Evolutionary conservation across 768 basidiomycete species (phyloP).

Genomic region (Pleurotus tuoliensis): DNA sequence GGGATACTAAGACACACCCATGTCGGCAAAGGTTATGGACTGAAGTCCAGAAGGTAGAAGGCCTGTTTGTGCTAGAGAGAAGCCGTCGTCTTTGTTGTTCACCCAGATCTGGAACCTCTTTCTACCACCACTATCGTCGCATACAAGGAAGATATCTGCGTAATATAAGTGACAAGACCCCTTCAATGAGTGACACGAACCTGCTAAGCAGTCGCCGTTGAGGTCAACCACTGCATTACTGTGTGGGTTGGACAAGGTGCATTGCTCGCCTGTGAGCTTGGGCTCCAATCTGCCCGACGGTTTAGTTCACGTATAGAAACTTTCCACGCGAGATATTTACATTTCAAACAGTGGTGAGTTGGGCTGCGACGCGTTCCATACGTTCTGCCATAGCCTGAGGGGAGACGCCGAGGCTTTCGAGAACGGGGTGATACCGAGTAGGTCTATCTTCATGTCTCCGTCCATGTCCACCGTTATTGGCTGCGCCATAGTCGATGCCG

Average conservation of each 20-base stretch:
- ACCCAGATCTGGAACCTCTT: slow-evolving; percentile 89
- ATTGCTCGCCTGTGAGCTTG: slow-evolving; percentile 59
- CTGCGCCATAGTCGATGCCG: slow-evolving; percentile 67
- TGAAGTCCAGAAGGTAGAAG: slow-evolving; percentile 73
- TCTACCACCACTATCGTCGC: slow-evolving; percentile 54
- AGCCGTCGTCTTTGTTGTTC: slow-evolving; percentile 77
- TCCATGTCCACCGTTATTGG: slow-evolving; percentile 85
- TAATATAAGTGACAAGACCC: neutral
- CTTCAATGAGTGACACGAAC: slow-evolving; percentile 31
- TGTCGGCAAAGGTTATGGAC: slow-evolving; percentile 83
- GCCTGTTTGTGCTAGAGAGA: slow-evolving; percentile 62
- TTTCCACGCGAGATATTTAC: slow-evolving; percentile 31
- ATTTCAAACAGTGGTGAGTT: slow-evolving; percentile 57
- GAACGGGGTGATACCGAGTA: slow-evolving; percentile 63
- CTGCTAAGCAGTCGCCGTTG: slow-evolving; percentile 93
- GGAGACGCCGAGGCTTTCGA: slow-evolving; percentile 30
- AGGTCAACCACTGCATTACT: slow-evolving; percentile 93
- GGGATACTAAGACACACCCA: slow-evolving; percentile 47
- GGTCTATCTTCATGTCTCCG: slow-evolving; percentile 86
- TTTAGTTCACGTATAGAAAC: too few relatives aligned
- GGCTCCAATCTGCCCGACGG: slow-evolving; percentile 44
- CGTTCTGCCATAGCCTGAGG: slow-evolving; percentile 77
- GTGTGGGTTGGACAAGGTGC: slow-evolving; percentile 82
- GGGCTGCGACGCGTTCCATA: slow-evolving; percentile 60
- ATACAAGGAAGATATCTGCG: slow-evolving; percentile 85